Evolutionary conservation across 2,329 filamentous ascomycete genomes (phyloP).

Genomic region (Westerdykella sp.): DNA sequence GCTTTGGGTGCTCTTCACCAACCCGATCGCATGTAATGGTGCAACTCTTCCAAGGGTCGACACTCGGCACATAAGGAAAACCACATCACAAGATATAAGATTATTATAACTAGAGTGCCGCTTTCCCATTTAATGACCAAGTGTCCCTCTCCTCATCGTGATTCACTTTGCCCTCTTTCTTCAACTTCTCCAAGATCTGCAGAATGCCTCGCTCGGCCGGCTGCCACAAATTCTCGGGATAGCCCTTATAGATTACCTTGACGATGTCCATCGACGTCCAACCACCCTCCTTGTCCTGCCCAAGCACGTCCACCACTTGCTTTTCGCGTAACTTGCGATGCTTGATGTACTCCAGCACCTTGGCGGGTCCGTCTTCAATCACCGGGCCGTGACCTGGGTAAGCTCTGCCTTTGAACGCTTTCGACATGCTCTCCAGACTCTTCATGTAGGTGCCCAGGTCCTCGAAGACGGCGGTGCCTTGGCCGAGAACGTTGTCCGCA

Average conservation of each 20-base stretch:
- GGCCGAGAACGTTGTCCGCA: constrained; percentile 80
- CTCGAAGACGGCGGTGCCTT: constrained; percentile 82
- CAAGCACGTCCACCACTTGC: constrained; percentile 34
- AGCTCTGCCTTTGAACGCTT: constrained; percentile 59
- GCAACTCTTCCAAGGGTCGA: too few relatives aligned
- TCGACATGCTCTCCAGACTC: constrained; percentile 64
- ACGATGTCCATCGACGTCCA: constrained; percentile 74
- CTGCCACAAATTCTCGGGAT: constrained; percentile 66
- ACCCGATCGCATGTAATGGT: too few relatives aligned
- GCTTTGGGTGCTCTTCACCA: too few relatives aligned
- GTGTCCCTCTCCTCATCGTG: constrained; percentile 26
- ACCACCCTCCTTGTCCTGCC: constrained; percentile 13
- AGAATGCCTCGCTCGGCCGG: constrained; percentile 70
- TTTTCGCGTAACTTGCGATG: constrained; percentile 73
- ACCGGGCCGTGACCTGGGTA: constrained; percentile 87
- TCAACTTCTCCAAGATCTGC: constrained; percentile 74
- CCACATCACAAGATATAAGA: too few relatives aligned
- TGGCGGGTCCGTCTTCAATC: constrained; percentile 63
- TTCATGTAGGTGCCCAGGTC: constrained; percentile 63
- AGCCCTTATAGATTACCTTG: constrained; percentile 73
- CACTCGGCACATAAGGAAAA: too few relatives aligned
- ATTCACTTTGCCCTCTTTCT: constrained; percentile 62
- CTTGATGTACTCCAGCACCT: constrained; percentile 73
- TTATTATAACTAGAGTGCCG: constrained; percentile 19
- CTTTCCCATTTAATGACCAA: constrained; percentile 32